These are phyloP conservation scores for Coemansia sp. DNA, from an alignment of 192 early-diverging fungal genomes.

Conservation along the genomic window DNA sequence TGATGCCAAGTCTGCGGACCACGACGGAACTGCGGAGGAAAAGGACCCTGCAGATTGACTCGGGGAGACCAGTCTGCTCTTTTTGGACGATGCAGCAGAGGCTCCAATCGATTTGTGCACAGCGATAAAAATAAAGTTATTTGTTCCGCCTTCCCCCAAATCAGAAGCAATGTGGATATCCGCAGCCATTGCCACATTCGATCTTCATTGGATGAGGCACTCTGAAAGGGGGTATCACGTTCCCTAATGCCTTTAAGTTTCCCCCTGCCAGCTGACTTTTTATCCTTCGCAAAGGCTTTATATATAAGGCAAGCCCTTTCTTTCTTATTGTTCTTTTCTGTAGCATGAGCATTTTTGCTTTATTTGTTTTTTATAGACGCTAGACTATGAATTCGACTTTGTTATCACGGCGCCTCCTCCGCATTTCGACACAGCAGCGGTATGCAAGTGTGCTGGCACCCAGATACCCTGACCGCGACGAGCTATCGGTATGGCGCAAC, in stretches of 20 bases:
- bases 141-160: not conserved
- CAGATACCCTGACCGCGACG: not conserved
- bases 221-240: too few relatives aligned
- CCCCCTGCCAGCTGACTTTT: not conserved
- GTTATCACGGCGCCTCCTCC: too few relatives aligned
- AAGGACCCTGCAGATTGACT: too few relatives aligned
- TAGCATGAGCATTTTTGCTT: not conserved
- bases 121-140: too few relatives aligned
- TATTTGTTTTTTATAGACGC: conserved; percentile 2
- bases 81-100: not conserved
- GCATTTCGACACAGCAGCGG: not conserved
- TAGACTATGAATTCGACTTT: too few relatives aligned
- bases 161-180: not conserved
- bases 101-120: too few relatives aligned
- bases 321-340: conserved; percentile 3
- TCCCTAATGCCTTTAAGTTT: too few relatives aligned
- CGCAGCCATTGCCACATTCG: not conserved
- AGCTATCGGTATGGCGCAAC: conserved; percentile 1
- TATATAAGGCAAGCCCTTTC: not conserved
- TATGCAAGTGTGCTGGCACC: conserved; percentile 3
- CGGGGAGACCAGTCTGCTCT: not conserved
- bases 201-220: not conserved
- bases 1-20: not conserved
- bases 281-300: not conserved
- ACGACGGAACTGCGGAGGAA: not conserved